Percentiles rank a stretch among this genome's conserved stretches.
These are phyloP conservation scores for Stygiomarasmius scandens DNA, from an alignment of 1,284 basidiomycete species.

Conservation along the genomic window DNA sequence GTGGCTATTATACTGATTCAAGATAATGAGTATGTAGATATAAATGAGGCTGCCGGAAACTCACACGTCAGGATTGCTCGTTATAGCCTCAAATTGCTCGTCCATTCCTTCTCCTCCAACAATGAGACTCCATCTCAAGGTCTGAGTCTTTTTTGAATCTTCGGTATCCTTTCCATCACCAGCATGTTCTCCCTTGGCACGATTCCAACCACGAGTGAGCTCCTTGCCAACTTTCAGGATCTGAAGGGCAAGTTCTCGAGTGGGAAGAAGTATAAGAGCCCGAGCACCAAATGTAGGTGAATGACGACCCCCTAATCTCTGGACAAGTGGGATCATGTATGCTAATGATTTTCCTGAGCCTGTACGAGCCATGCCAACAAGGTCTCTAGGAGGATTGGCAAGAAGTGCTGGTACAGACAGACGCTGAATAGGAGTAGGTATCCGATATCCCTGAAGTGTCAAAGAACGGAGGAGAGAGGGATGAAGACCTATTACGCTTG, in stretches of 20 bases:
- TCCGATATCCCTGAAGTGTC: conserved; percentile 91
- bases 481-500: conserved; percentile 65
- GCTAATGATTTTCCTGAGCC: conserved; percentile 98
- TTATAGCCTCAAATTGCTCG: conserved; percentile 96
- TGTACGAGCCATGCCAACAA: conserved; percentile 98
- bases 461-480: conserved; percentile 85
- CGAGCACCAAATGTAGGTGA: conserved; percentile 82
- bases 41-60: too few species aligned
- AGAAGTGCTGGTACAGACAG: conserved; percentile 88
- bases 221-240: conserved; percentile 95
- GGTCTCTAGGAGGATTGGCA: conserved; percentile 85
- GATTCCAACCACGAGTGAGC: conserved; percentile 78
- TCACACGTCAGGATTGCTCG: conserved; percentile 92
- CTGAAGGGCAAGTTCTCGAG: conserved; percentile 93
- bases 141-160: conserved; percentile 59
- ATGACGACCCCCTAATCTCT: conserved; percentile 84
- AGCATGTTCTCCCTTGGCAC: conserved; percentile 60
- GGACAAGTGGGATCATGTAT: conserved; percentile 92
- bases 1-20: conserved; percentile 87
- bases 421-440: conserved; percentile 96
- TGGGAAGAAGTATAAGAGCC: conserved; percentile 89
- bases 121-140: conserved; percentile 89
- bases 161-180: conserved; percentile 64
- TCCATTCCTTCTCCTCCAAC: conserved; percentile 97
- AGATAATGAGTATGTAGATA: conserved; percentile 6